Percentiles rank a stretch among this genome's conserved stretches.
These are phyloP conservation scores for Populus tomentosa DNA, from an alignment of 441 rosid genomes.

Conservation along the genomic window DNA sequence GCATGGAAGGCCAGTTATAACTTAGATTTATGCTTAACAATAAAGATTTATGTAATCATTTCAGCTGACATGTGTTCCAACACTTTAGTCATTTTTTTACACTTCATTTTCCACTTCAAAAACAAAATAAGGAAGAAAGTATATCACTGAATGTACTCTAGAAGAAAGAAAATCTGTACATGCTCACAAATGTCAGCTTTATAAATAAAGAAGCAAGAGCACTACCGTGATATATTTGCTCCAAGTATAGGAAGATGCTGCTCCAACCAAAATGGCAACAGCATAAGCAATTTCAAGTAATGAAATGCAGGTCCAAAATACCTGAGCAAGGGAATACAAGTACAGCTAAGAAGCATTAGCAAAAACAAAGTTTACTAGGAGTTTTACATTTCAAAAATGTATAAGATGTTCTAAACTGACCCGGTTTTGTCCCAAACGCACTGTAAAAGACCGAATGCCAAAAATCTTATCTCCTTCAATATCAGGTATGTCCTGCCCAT, in stretches of 20 bases:
- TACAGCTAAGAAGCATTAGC: background rate
- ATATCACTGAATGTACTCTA: background rate
- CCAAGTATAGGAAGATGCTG: conserved; percentile 67
- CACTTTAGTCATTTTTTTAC: background rate
- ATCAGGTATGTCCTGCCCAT: conserved; percentile 85
- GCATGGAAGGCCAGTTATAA: background rate
- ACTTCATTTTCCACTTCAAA: background rate
- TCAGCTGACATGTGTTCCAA: background rate
- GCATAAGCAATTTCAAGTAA: conserved; percentile 82
- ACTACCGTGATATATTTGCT: conserved; percentile 81
- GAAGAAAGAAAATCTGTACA: background rate
- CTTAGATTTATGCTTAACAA: background rate
- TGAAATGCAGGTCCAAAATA: conserved; percentile 86
- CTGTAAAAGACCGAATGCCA: conserved; percentile 82
- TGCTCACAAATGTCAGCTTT: background rate
- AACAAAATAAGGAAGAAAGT: background rate
- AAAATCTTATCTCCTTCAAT: conserved; percentile 89
- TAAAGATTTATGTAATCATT: background rate
- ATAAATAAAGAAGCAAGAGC: conserved; percentile 12
- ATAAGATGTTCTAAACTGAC: conserved; percentile 27
- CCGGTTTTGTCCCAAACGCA: conserved; percentile 78
- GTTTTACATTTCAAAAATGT: background rate
- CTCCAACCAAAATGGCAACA: conserved; percentile 77
- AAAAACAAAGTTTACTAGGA: background rate
- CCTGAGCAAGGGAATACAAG: conserved; percentile 35